Evolutionary conservation across 2,329 filamentous ascomycete genomes (phyloP).

Genomic region (Alternaria brassicae): DNA sequence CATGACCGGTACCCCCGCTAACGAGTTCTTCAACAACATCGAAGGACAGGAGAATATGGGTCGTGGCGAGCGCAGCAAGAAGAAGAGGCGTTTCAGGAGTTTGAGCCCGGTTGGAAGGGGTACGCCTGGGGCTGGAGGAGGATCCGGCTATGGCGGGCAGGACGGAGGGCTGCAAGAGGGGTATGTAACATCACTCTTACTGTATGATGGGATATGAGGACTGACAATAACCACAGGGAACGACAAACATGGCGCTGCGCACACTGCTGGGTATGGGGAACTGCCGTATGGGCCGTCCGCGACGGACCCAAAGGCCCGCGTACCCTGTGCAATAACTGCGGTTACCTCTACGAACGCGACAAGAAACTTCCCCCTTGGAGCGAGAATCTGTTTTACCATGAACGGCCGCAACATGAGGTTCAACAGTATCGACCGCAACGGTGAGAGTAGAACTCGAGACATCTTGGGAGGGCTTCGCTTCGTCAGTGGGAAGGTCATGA

Average conservation of each 20-base stretch:
- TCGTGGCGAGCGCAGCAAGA: constrained; percentile 89
- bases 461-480: neutral
- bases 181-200: constrained; percentile 32
- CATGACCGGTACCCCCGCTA: constrained; percentile 73
- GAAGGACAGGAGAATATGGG: constrained; percentile 78
- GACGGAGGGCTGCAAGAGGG: constrained; percentile 61
- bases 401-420: constrained; percentile 45
- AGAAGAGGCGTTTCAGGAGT: constrained; percentile 91
- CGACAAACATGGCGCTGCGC: constrained; percentile 83
- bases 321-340: constrained; percentile 92
- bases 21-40: constrained; percentile 66
- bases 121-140: constrained; percentile 71
- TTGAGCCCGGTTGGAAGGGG: constrained; percentile 82
- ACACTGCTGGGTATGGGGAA: constrained; percentile 88
- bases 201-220: neutral
- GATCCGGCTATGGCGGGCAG: constrained; percentile 72
- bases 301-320: constrained; percentile 86
- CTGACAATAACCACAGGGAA: constrained; percentile 61
- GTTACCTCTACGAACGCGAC: constrained; percentile 85
- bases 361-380: constrained; percentile 81
- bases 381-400: constrained; percentile 68
- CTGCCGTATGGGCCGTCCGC: constrained; percentile 91
- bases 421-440: constrained; percentile 30
- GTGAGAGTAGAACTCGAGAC: neutral
- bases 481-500: constrained; percentile 1